Evolutionary conservation across 2,329 filamentous ascomycete genomes (phyloP).

Genomic region (Pseudohalonectria lignicola): DNA sequence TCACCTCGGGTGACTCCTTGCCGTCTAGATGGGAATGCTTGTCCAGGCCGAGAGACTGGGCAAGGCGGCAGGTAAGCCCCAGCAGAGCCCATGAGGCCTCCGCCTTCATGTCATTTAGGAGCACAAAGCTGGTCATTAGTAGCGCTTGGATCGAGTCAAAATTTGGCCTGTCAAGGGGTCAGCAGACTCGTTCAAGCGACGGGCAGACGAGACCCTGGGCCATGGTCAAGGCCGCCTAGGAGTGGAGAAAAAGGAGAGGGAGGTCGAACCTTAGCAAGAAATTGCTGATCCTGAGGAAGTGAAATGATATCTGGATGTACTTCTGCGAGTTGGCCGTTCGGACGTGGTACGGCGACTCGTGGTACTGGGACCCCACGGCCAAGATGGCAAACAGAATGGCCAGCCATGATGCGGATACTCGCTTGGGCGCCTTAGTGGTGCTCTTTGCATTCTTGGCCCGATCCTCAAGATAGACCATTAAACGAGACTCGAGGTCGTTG

Average conservation of each 20-base stretch:
- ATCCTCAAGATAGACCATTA: slow-evolving; percentile 56
- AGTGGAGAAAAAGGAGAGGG: neutral
- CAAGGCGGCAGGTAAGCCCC: slow-evolving; percentile 53
- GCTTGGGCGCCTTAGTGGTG: slow-evolving; percentile 31
- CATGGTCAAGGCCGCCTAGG: neutral
- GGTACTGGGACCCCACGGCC: slow-evolving; percentile 55
- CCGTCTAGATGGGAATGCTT: slow-evolving; percentile 32
- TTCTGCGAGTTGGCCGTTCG: slow-evolving; percentile 48
- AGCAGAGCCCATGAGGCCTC: slow-evolving; percentile 57
- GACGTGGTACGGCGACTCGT: slow-evolving; percentile 52
- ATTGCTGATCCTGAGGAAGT: slow-evolving; percentile 52
- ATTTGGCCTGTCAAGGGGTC: slow-evolving; percentile 34
- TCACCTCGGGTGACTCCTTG: slow-evolving; percentile 32
- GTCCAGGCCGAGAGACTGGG: slow-evolving; percentile 53
- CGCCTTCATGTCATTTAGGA: slow-evolving; percentile 60
- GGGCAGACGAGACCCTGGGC: neutral
- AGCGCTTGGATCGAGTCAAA: slow-evolving; percentile 56
- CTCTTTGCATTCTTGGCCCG: slow-evolving; percentile 43
- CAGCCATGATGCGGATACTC: slow-evolving; percentile 54
- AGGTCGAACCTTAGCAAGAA: slow-evolving; percentile 45
- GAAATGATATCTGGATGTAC: slow-evolving; percentile 53
- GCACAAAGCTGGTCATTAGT: slow-evolving; percentile 49
- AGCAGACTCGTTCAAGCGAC: neutral
- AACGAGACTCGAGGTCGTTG: slow-evolving; percentile 51
- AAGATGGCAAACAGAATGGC: slow-evolving; percentile 55